Evolutionary conservation across 169 alveolate genomes (phyloP), one percentile per base, ranked within the genome.

Genomic region (Plasmodium malariae): DNA sequence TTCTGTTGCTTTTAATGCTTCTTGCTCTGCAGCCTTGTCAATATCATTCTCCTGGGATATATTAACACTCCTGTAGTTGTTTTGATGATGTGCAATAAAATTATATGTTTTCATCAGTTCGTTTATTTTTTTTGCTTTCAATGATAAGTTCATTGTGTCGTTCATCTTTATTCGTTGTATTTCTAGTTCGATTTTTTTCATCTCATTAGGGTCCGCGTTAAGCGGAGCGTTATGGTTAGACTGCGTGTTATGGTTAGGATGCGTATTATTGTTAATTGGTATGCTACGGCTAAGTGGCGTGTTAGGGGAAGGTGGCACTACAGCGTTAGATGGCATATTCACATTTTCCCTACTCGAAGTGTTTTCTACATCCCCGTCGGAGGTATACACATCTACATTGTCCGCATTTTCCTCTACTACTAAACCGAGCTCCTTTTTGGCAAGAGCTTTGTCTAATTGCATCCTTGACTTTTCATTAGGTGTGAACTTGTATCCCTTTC

Each of bases 401-500:
- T 36, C 73, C 9, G 62, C 87, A 34, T 74, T 43, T 24, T 48
- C 45, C 9, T 80, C 74, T 28, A 45, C 70, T 49, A 57, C 57
- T 7, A 54, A 65, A 30, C 97, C 97, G 11, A 96, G 70, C 55
- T 94, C 98, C 67, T 94, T 95, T 80, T 96, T 95, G 28, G 96
- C 97, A 32, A 94, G 93, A 21, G 95, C 95, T 67, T 98, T 91
- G 48, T 92, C 95, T 54, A 96, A 96, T 86, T 97, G 97, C 37
- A 93, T 96, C 40, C 98, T 94, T 2, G 96, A 95, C 88, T 94
- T 95, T 94, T 98, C 99, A 55, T 97, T 92, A 14, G 96, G 96
- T 30, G 97, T 95, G 86, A 97, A 98, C 73, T 97, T 96, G 93
- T 94, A 98, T 17, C 99, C 99, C 48, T 97, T 94, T 21, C 99